Conservation (phyloP, 2,329 filamentous ascomycete species). For the Fusarium bactridioides region DNA sequence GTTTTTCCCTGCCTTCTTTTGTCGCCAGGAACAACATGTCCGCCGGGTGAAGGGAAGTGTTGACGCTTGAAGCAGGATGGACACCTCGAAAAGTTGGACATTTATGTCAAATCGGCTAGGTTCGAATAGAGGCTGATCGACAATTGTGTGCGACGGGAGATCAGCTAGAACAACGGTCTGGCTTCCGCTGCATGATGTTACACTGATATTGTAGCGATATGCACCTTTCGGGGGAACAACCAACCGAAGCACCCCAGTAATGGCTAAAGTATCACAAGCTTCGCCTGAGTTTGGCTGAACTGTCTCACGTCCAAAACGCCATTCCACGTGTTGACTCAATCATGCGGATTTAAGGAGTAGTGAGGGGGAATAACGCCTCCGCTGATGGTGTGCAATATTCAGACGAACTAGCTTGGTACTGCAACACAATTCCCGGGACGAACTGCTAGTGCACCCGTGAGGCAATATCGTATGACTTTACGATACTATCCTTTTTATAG, state of each 20-base stretch:
- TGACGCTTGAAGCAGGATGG: background rate
- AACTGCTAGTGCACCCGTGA: background rate
- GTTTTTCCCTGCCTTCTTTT: background rate
- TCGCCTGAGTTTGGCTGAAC: background rate
- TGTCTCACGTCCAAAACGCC: background rate
- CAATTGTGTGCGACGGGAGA: background rate
- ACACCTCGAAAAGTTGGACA: background rate
- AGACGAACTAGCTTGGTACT: background rate
- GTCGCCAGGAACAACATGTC: background rate
- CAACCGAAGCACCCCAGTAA: background rate
- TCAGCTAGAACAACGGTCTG: background rate
- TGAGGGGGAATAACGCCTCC: background rate
- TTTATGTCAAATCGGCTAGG: background rate
- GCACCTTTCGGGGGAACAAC: background rate
- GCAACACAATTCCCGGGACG: background rate
- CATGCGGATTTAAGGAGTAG: background rate
- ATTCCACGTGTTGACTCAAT: background rate
- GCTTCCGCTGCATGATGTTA: background rate
- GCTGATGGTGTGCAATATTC: background rate
- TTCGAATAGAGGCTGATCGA: background rate
- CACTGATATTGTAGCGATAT: background rate
- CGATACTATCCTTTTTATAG: background rate
- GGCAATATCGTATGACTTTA: background rate
- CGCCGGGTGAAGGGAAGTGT: background rate
- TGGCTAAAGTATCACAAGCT: background rate